Evolutionary conservation across 805 yeast species (phyloP), one percentile per base, ranked within the genome.

Genomic region (Vanderwaltozyma tropicalis): DNA sequence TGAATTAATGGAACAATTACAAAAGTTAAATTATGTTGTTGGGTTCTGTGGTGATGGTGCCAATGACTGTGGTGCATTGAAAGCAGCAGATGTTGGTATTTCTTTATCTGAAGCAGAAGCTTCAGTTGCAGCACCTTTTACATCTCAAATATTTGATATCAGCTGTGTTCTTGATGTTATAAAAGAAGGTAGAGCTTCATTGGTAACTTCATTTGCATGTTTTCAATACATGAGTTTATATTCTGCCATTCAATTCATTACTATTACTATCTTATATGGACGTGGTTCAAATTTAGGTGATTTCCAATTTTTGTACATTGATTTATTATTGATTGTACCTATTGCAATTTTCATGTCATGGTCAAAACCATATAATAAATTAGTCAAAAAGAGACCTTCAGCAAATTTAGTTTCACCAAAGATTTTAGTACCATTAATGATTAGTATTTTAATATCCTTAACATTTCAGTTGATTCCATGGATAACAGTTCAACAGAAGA

Each of bases 21-120:
- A 87, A 57, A 70, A 67, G 17, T 55, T 92, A 16, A 96, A 88
- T 52, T 89, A 89, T 55, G 85, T 95, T 0, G 94, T 86, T 34
- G 95, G 96, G 2, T 92, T 92, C 60, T 92, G 97, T 63, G 99
- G 99, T 27, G 99, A 92, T 63, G 99, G 99, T 46, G 99, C 99
- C 5, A 92, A 92, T 61, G 99, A 92, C 56, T 92, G 97, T 62
- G 98, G 98, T 48, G 99, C 99, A 0, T 67, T 92, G 41, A 92
- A 89, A 53, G 95, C 96, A 12, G 97, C 98, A 0, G 95, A 92
- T 62, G 95, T 94, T 35, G 99, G 99, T 14, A 77, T 92, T 15
- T 89, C 97, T 0, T 64, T 92, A 34, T 84, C 95, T 21, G 98
- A 92, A 57, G 98, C 97, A 0, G 99, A 92, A 56, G 98, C 98